These are phyloP conservation scores for Galerina marginata DNA, from an alignment of 768 basidiomycete genomes.

Conservation along the genomic window DNA sequence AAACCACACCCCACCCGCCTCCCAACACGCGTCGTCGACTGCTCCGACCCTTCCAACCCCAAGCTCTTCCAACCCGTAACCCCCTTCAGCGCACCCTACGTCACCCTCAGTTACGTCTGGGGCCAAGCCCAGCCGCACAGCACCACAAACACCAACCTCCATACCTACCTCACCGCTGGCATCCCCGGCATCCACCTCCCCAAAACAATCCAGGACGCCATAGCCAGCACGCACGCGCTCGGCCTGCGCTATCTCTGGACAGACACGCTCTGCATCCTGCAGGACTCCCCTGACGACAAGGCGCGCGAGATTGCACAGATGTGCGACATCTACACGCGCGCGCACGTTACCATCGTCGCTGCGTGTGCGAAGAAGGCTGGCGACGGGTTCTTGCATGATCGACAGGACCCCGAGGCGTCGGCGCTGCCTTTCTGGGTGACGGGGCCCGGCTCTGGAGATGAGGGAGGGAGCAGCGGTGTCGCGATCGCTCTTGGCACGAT, in stretches of 20 bases:
- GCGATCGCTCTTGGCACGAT: neutral
- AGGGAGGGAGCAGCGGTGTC: no score
- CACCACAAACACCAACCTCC: neutral
- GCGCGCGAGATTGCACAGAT: neutral
- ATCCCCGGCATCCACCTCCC: neutral
- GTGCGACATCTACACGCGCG: neutral
- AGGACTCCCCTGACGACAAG: neutral
- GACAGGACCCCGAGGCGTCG: neutral
- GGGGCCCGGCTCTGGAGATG: no score
- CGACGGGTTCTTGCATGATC: neutral
- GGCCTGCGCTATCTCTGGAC: conserved; percentile 1
- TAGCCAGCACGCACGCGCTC: neutral
- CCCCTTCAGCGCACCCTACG: neutral
- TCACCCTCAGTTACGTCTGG: neutral
- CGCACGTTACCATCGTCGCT: neutral
- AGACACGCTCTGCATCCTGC: conserved; percentile 1
- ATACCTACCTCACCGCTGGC: neutral
- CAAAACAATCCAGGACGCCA: neutral
- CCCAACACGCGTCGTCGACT: conserved; percentile 8
- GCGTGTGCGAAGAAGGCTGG: neutral
- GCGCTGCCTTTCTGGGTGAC: neutral
- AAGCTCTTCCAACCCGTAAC: neutral
- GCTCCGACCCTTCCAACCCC: neutral
- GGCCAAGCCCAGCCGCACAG: neutral
- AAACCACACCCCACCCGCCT: neutral